Evolutionary conservation across 345 rosid genomes (phyloP), one percentile per base, ranked within the genome.

Genomic region (Lenwebbia sp.): DNA sequence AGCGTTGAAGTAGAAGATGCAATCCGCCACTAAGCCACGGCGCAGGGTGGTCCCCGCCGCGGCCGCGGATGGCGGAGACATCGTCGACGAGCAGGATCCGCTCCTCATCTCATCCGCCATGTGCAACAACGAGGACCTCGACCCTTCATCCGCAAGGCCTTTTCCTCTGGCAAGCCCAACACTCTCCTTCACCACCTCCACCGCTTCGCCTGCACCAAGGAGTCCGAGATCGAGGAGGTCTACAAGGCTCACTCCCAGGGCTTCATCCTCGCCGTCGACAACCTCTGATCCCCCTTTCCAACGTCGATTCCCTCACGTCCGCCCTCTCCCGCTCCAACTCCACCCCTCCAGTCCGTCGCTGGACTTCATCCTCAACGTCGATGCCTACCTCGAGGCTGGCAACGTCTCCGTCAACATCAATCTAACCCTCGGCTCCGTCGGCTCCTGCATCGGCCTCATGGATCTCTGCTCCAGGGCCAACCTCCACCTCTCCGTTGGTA

Each of bases 191-290:
- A 92, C 84, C 96, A 92, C 86, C 98, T 97, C 88, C 96, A 96
- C 86, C 91, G 90, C 88, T 97, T 96, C 88, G 88, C 96, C 41
- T 92, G 97, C 85, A 90, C 96, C 37, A 96, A 92, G 83, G 99
- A 97, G 82, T 92, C 98, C 11, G 96, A 97, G 93, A 97, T 97
- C 91, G 99, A 97, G 55, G 96, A 96, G 85, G 98, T 97, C 47
- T 96, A 98, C 87, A 96, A 95, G 85, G 98, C 98, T 87, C 99
- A 94, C 93, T 95, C 93, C 87, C 98, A 97, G 84, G 98, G 96
- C 85, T 96, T 96, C 92, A 97, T 94, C 86, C 90, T 91, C 74
- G 98, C 99, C 88, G 97, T 95, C 65, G 98, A 96, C 88, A 98
- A 96, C 88, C 99, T 97, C 86, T 94, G 98, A 89, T 96, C 99